Conservation (phyloP, 805 yeast species). For the Komagataella populi region DNA sequence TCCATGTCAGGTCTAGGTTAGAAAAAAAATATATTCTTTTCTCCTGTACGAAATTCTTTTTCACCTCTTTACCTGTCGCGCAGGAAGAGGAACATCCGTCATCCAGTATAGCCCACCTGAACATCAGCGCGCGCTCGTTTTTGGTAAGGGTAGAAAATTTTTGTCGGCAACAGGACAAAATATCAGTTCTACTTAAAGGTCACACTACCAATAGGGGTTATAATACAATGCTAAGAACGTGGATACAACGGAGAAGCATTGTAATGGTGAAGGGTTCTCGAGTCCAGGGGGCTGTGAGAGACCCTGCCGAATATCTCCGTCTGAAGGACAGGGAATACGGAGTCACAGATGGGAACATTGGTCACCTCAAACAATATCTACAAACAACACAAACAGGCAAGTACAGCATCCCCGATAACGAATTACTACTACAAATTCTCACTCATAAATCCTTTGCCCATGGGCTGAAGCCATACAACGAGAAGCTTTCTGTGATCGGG, state of each 20-base stretch:
- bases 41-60: constrained; percentile 1
- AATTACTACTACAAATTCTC: constrained; percentile 63
- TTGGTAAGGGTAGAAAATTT: background rate
- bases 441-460: constrained; percentile 94
- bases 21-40: constrained; percentile 4
- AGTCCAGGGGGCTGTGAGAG: constrained; percentile 59
- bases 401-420: constrained; percentile 41
- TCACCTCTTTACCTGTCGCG: constrained; percentile 4
- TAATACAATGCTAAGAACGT: background rate
- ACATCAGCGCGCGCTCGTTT: background rate
- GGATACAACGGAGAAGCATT: constrained; percentile 6
- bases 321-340: constrained; percentile 45
- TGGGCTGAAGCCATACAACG: constrained; percentile 83
- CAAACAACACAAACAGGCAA: constrained; percentile 16
- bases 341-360: constrained; percentile 30
- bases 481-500: constrained; percentile 67
- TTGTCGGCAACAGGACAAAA: background rate
- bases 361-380: constrained; percentile 34
- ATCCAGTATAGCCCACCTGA: background rate
- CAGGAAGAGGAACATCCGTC: constrained; percentile 10
- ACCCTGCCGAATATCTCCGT: constrained; percentile 45
- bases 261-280: constrained; percentile 37
- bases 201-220: background rate
- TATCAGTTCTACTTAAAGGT: background rate
- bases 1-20: constrained; percentile 42